These are phyloP conservation scores for Talaromyces islandicus DNA, from an alignment of 2,329 filamentous ascomycete genomes.

Conservation along the genomic window DNA sequence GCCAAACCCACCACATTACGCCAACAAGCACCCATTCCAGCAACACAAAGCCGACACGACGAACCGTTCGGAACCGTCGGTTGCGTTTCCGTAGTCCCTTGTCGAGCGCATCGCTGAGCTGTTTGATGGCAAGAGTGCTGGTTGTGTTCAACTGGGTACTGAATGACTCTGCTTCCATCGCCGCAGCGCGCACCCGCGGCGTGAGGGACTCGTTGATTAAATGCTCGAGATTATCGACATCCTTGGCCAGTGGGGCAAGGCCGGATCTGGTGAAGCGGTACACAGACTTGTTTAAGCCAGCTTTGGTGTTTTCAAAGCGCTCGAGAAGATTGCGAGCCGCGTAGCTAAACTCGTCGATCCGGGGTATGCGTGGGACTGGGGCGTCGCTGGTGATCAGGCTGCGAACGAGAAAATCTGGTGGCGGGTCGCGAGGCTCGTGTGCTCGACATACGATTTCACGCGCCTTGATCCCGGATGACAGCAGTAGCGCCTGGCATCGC, in stretches of 20 bases:
- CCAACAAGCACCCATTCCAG: conserved; percentile 85
- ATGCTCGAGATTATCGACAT: conserved; percentile 39
- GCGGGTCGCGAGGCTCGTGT: conserved; percentile 36
- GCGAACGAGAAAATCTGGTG: conserved; percentile 30
- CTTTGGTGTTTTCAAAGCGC: conserved; percentile 40
- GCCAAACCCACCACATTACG: conserved; percentile 92
- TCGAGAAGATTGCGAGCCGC: conserved; percentile 48
- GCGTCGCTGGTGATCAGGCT: conserved; percentile 21
- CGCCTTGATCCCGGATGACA: conserved; percentile 85
- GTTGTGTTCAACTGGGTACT: conserved; percentile 68
- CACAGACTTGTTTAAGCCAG: conserved; percentile 39
- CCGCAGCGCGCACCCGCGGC: conserved; percentile 58
- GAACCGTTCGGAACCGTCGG: conserved; percentile 67
- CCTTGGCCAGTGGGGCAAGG: conserved; percentile 38
- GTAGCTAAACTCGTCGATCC: conserved; percentile 48
- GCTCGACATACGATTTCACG: conserved; percentile 68
- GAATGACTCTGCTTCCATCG: conserved; percentile 75
- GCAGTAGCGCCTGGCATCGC: conserved; percentile 67
- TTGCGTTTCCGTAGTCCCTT: conserved; percentile 64
- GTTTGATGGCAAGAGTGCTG: conserved; percentile 74
- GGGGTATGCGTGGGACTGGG: conserved; percentile 36
- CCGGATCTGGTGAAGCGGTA: conserved; percentile 41
- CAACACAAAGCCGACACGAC: conserved; percentile 69
- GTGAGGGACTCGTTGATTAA: conserved; percentile 46
- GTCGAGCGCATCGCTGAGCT: conserved; percentile 69